Percentiles rank a stretch among this genome's conserved stretches.
Evolutionary conservation across 108 stramenopile genomes (phyloP).

Genomic region (Stephanodiscus triporus): DNA sequence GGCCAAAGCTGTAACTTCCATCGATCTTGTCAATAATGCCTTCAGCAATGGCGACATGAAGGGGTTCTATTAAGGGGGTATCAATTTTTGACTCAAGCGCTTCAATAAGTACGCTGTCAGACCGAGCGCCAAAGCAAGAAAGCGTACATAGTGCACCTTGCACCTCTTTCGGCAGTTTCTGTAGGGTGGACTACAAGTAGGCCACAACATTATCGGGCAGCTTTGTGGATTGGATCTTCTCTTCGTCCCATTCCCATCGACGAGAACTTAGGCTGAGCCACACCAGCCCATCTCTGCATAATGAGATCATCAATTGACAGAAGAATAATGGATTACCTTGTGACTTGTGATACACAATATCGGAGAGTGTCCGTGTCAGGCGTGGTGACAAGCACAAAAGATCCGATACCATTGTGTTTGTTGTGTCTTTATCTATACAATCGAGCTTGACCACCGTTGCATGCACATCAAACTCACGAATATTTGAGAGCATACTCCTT

Average conservation of each 20-base stretch:
- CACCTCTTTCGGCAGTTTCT: constrained; percentile 13
- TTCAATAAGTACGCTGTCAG: constrained; percentile 1
- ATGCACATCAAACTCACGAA: constrained; percentile 4
- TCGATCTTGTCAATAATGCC: constrained; percentile 29
- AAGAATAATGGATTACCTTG: constrained; percentile 32
- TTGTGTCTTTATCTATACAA: constrained; percentile 1
- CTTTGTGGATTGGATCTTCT: constrained; percentile 15
- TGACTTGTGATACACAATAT: neutral
- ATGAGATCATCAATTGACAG: constrained; percentile 13
- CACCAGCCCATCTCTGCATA: constrained; percentile 18
- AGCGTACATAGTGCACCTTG: constrained; percentile 2
- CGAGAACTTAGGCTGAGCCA: constrained; percentile 21
- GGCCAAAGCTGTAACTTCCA: constrained; percentile 11
- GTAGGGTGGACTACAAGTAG: constrained; percentile 13
- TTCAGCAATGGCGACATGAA: constrained; percentile 17
- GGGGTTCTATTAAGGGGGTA: constrained; percentile 1
- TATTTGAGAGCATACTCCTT: neutral
- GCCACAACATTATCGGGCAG: constrained; percentile 24
- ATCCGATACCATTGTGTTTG: constrained; percentile 8
- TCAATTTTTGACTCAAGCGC: constrained; percentile 11
- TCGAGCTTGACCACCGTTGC: neutral
- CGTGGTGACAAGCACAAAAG: neutral
- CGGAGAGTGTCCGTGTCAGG: neutral
- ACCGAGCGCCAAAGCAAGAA: constrained; percentile 27
- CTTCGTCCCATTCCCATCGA: constrained; percentile 40